Percentiles rank a stretch among this genome's conserved stretches.
Conservation (phyloP, 1,139 yeast genomes). For the Torulaspora pretoriensis region DNA sequence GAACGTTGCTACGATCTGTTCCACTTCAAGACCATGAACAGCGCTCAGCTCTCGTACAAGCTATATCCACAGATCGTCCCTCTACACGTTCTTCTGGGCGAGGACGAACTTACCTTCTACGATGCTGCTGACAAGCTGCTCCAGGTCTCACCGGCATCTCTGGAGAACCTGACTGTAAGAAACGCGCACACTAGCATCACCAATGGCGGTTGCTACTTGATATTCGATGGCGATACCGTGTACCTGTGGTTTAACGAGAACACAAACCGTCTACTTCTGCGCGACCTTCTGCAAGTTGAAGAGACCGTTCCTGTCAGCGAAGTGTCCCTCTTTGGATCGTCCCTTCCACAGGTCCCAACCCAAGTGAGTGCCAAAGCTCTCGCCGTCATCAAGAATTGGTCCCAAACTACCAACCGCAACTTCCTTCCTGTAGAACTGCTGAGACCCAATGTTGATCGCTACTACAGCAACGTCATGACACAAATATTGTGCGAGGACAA, state of each 20-base stretch:
- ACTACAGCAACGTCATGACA: conserved; percentile 33
- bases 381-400: conserved; percentile 46
- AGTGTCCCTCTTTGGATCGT: conserved; percentile 28
- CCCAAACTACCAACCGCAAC: conserved; percentile 23
- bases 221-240: conserved; percentile 64
- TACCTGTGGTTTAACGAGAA: conserved; percentile 69
- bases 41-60: conserved; percentile 57
- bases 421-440: conserved; percentile 29
- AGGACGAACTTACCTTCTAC: conserved; percentile 48
- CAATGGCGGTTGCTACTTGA: conserved; percentile 69
- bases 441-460: conserved; percentile 34
- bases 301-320: conserved; percentile 50
- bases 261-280: conserved; percentile 61
- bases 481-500: conserved; percentile 74
- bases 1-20: conserved; percentile 57
- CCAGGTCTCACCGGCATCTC: conserved; percentile 37
- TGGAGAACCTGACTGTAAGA: conserved; percentile 41
- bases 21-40: conserved; percentile 51
- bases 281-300: conserved; percentile 71
- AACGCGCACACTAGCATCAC: conserved; percentile 25
- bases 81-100: conserved; percentile 56
- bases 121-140: conserved; percentile 48
- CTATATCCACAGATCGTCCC: conserved; percentile 81
- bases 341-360: conserved; percentile 66
- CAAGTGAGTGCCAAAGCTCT: conserved; percentile 67